Evolutionary conservation across 495 filamentous ascomycete species (phyloP), one percentile per base, ranked within the genome.

Genomic region (Daldinia vernicosa): DNA sequence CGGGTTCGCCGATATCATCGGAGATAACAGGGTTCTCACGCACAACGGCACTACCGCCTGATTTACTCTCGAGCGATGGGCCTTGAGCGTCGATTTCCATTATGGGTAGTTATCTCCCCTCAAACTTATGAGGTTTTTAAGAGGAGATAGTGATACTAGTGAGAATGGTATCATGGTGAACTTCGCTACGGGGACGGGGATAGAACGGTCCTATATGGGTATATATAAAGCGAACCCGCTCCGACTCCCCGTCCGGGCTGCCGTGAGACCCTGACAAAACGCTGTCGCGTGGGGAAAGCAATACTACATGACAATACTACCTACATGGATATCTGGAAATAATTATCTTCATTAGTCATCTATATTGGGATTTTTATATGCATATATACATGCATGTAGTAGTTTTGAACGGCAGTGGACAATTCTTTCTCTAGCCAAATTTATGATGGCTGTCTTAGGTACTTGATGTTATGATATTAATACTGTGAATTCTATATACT

Each of bases 201-300:
- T 47, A 24, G 19, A 47, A 11, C 8, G 43, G 43, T 6, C 43
- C 19, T 47, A 24, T 47, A 47, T 0, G 5, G 14, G 14, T 57
- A 40, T 63, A 58, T 11, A 12, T 6, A 1, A 35, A 26, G 19
- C 30, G n/a, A 57, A 40, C 40, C 35, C 40, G 39, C 22, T 53
- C 30, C 57, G 32, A 66, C 43, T 63, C 57, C 68, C 24, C 58
- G 56, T 66, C 60, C 37, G 33, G 33, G 52, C 26, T 53, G 53
- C 58, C 63, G 66, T 58, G 68, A 19, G 24, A 56, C 30, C 43
- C 37, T 15, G 30, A 33, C 24, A 50, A 32, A 65, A 56, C 45
- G 30, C 45, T 15, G 24, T 32, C 32, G 4, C 32, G 56, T 52
- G 54, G 61, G 37, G 61, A 50, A 22, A n/a, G 15, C 9, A 50